Base-by-base conservation (phyloP, 2,329 filamentous ascomycete species). In the Conoideocrella luteorostrata region DNA sequence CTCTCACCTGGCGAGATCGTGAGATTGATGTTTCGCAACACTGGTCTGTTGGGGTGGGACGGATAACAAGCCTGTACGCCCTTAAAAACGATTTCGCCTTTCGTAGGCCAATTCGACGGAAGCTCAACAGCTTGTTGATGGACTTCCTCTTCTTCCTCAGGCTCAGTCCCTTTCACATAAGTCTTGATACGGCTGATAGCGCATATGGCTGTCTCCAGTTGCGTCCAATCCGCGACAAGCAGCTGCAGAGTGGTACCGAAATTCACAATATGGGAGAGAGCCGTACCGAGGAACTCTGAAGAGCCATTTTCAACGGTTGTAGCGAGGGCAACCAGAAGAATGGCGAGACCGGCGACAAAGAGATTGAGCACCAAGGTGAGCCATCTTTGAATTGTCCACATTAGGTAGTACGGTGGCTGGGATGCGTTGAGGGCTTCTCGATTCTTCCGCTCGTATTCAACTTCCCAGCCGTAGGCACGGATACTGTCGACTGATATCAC, bases 351-450 rank as follows among this genome's bases (percentile, higher is more conserved):
- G 1, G 71, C 67, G 1, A 75, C 68, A 5, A 56, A 36, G 4
- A 77, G 52, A 45, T 75, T 69, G 4, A 77, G 54, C 2, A 71
- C 68, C 5, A 76, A 53, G 0, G 60, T 66, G 2, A 76, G 58
- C 71, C 72, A 77, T 18, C 66, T 60, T 48, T 75, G 72, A 10
- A 75, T 67, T n/a, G 66, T 65, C 39, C 63, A 68, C 10, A 74
- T 61, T 7, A 74, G 56, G 44, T 77, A 61, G 7, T 49, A 54
- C 1, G 57, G 58, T 15, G 49, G 40, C 32, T 62, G 59, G 0
- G 55, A 59, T 3, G 41, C 39, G 39, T 51, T 71, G 7, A 77
- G 60, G 39, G 48, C 35, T 21, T 26, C 37, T 22, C 22, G 28
- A 21, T 50, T 46, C 5, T 47, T 47, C 12, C 48, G 33, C 5